Evolutionary conservation across 1,284 basidiomycete genomes (phyloP), one percentile per base, ranked within the genome.

Genomic region (Tilletia horrida): DNA sequence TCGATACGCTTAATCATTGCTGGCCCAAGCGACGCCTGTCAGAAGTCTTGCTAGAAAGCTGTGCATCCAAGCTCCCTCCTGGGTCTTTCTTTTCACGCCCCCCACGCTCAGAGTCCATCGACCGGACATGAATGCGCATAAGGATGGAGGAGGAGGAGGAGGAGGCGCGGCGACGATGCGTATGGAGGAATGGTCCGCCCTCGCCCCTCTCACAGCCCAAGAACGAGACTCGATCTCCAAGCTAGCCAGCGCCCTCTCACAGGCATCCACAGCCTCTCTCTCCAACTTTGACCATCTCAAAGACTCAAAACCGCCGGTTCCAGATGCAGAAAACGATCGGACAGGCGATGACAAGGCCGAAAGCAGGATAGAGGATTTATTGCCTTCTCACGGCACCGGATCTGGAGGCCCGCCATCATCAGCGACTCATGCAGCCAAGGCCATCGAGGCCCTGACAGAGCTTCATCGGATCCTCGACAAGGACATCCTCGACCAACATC

Each of bases 191-290:
- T 59, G 55, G 55, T 25, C 55, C 23, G 55, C 55, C 29, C 55
- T 59, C 55, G 55, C 55, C 55, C 55, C 55, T 25, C 55, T 59
- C 55, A 59, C 55, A 13, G 27, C 55, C n/a, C 55, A 59, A 59
- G 55, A 59, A 29, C 55, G 55, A 13, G 55, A 59, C 29, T 59
- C 55, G 13, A 29, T 59, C 13, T 59, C 55, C 27, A 35, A 21
- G 31, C 29, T 59, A 21, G 55, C 55, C 55, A 31, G 25, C 29
- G 55, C 55, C 3, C 55, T 59, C 29, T 59, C 55, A 16, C 27
- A 59, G 35, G 55, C 55, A 3, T n/a, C 14, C 29, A 16, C 55
- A 3, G 55, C 55, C 25, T 59, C 27, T 21, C 35, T 31, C 14
- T 59, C 55, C 1, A 21, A 52, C 21, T 57, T 57, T 25, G 21